Evolutionary conservation across 1,139 yeast genomes (phyloP).

Genomic region (Zhuliangozyma parablackwelliae): DNA sequence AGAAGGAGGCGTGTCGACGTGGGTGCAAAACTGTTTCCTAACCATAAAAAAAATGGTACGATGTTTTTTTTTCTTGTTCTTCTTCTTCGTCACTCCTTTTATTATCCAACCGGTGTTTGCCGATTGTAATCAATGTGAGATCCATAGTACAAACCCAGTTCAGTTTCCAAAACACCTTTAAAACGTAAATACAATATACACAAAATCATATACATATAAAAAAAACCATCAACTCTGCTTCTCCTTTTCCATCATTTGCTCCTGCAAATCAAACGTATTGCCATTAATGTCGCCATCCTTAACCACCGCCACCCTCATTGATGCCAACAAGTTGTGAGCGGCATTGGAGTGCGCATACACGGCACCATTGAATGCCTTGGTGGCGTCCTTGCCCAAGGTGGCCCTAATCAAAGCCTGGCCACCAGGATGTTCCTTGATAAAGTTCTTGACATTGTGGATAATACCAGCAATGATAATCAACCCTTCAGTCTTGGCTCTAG

Average conservation of each 20-base stretch:
- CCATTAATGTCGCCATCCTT: conserved; percentile 56
- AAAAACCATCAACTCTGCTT: conserved; percentile 7
- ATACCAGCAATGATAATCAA: conserved; percentile 88
- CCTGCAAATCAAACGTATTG: conserved; percentile 51
- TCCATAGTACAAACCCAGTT: too few relatives aligned
- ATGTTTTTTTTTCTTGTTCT: conserved; percentile 1
- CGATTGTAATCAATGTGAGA: too few relatives aligned
- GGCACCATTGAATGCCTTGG: conserved; percentile 96
- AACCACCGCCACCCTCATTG: conserved; percentile 93
- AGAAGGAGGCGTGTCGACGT: neutral
- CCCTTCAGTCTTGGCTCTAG: conserved; percentile 51
- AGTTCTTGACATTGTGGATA: conserved; percentile 84
- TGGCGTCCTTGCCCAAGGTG: conserved; percentile 92
- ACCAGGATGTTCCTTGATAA: conserved; percentile 95
- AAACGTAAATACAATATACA: neutral
- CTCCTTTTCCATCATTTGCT: conserved; percentile 43
- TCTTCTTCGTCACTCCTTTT: too few relatives aligned
- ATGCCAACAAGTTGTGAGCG: conserved; percentile 91
- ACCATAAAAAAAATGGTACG: neutral
- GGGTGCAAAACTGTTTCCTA: conserved; percentile 1
- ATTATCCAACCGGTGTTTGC: too few relatives aligned
- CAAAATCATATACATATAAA: neutral
- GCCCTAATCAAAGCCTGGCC: conserved; percentile 85
- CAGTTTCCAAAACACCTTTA: too few relatives aligned
- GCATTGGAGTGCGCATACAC: conserved; percentile 97